Evolutionary conservation across 1,284 basidiomycete species (phyloP).

Genomic region (Irpex sp.): DNA sequence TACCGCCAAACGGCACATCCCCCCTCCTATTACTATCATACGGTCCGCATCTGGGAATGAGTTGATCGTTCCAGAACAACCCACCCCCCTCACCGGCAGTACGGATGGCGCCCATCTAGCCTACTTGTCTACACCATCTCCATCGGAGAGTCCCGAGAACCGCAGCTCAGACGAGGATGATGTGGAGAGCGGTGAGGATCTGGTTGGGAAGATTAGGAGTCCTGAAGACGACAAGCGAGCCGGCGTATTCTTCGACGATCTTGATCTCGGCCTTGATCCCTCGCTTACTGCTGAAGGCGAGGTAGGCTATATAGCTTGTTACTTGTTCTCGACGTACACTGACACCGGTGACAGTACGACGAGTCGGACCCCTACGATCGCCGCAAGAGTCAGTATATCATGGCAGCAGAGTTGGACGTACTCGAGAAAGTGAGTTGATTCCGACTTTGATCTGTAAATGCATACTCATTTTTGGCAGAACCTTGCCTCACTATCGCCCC

Average conservation of each 20-base stretch:
- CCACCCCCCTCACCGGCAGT: constrained; percentile 17
- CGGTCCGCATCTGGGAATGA: constrained; percentile 12
- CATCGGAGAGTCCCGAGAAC: constrained; percentile 18
- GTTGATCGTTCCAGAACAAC: constrained; percentile 14
- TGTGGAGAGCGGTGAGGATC: constrained; percentile 17
- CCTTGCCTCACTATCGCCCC: constrained; percentile 68
- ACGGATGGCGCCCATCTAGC: constrained; percentile 26
- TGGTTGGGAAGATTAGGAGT: constrained; percentile 29
- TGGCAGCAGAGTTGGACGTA: constrained; percentile 69
- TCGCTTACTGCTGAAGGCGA: constrained; percentile 21
- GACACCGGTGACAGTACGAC: constrained; percentile 44
- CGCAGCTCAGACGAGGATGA: constrained; percentile 19
- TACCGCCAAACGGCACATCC: constrained; percentile 32
- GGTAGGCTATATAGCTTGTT: constrained; percentile 17
- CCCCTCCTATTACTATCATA: constrained; percentile 48
- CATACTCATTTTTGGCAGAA: constrained; percentile 35
- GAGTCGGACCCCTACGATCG: constrained; percentile 66
- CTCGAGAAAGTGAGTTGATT: constrained; percentile 57
- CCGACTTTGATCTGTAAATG: neutral
- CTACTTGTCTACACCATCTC: constrained; percentile 26
- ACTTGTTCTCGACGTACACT: constrained; percentile 4
- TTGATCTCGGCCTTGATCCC: constrained; percentile 63
- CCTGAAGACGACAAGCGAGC: constrained; percentile 57
- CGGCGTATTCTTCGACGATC: constrained; percentile 67
- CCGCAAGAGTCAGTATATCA: constrained; percentile 64